Percentiles rank a stretch among this genome's conserved stretches.
Conservation (phyloP, 148 eudicot species). For the Talinum fruticosum region DNA sequence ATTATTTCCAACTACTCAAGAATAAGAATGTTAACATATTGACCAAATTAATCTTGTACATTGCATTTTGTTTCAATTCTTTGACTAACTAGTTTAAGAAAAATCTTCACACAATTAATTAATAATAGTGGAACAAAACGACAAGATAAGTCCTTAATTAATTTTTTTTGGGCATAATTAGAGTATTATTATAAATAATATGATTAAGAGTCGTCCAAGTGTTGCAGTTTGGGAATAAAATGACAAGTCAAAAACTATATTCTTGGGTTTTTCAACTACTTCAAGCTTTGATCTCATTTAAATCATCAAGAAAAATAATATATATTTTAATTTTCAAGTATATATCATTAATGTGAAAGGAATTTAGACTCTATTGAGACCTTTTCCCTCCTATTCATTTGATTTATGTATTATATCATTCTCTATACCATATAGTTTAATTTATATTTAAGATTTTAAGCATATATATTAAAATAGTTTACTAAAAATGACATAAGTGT, state of each 20-base stretch:
- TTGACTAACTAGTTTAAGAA: background rate
- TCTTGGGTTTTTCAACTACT: conserved; percentile 17
- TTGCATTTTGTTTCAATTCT: too few species aligned
- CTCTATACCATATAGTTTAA: too few species aligned
- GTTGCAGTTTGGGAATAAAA: background rate
- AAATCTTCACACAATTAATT: background rate
- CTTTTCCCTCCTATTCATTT: too few species aligned
- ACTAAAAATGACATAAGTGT: too few species aligned
- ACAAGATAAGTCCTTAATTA: background rate
- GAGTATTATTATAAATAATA: background rate
- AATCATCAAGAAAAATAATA: background rate
- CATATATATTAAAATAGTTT: too few species aligned
- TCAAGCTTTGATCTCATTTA: background rate
- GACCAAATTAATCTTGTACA: background rate
- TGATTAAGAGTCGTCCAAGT: background rate
- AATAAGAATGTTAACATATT: background rate
- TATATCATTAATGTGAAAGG: background rate
- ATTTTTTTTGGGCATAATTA: background rate
- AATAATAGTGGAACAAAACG: background rate
- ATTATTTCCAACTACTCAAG: background rate
- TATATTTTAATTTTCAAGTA: too few species aligned
- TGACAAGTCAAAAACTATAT: conserved; percentile 16
- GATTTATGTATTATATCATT: too few species aligned
- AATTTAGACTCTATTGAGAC: background rate
- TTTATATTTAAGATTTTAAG: too few species aligned